Evolutionary conservation across 208 protist species (phyloP).

Genomic region (Acanthamoeba healyi): DNA sequence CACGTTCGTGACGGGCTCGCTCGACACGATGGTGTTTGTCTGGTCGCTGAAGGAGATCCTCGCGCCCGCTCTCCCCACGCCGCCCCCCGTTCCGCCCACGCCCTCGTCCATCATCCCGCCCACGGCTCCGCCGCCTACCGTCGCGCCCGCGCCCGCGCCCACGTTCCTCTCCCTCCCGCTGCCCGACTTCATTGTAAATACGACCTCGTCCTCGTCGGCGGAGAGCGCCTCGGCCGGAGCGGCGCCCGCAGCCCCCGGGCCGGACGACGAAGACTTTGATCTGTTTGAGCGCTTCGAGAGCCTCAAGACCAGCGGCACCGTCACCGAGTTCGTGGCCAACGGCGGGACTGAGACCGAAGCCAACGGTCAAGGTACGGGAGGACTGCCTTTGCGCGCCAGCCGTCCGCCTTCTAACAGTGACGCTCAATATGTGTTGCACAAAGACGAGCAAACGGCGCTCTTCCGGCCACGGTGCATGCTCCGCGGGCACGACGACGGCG

Average conservation of each 20-base stretch:
- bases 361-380: background rate
- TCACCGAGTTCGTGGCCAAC: background rate
- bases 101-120: background rate
- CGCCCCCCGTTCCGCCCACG: background rate
- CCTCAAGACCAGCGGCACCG: conserved; percentile 9
- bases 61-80: background rate
- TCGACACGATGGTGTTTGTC: conserved; percentile 61
- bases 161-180: conserved; percentile 73
- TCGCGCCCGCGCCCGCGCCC: conserved; percentile 38
- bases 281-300: conserved; percentile 51
- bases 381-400: too few species aligned
- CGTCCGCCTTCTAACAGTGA: too few species aligned
- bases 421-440: too few species aligned
- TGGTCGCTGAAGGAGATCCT: conserved; percentile 73
- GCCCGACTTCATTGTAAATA: conserved; percentile 61
- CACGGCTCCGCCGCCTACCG: background rate
- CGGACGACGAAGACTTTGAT: conserved; percentile 42
- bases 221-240: background rate
- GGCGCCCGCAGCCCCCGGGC: background rate
- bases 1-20: conserved; percentile 65
- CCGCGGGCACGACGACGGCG: conserved; percentile 51
- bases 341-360: background rate
- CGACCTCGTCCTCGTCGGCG: background rate
- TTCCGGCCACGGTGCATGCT: conserved; percentile 44
- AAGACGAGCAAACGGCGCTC: background rate